Evolutionary conservation across 495 filamentous ascomycete species (phyloP).

Genomic region (Neurospora sublineolata): DNA sequence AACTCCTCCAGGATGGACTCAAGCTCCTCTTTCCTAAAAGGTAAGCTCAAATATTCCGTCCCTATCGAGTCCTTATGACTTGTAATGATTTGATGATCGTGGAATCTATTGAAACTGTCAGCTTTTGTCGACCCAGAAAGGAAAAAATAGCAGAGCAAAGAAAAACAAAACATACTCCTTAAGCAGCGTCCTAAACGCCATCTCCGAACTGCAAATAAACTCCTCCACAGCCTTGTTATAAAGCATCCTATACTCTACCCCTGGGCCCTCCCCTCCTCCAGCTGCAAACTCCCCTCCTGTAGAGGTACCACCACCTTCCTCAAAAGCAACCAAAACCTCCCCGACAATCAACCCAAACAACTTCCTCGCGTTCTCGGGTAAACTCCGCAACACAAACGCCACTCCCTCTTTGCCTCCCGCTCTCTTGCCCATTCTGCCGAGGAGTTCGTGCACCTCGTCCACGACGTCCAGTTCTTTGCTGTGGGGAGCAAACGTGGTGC

Average conservation of each 20-base stretch:
- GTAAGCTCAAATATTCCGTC: conserved; percentile 73
- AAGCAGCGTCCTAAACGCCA: conserved; percentile 83
- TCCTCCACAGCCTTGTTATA: conserved; percentile 95
- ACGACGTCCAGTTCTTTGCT: conserved; percentile 63
- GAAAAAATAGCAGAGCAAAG: not conserved
- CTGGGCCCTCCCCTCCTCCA: conserved; percentile 35
- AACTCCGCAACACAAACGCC: conserved; percentile 72
- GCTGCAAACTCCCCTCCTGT: conserved; percentile 3
- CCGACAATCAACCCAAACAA: conserved; percentile 74
- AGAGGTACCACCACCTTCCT: conserved; percentile 38
- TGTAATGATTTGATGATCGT: conserved; percentile 93
- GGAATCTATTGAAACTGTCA: conserved; percentile 47
- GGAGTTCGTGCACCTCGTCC: conserved; percentile 72
- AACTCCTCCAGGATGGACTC: conserved; percentile 83
- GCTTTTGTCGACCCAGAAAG: not conserved
- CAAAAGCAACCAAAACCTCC: conserved; percentile 66
- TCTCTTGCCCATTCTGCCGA: conserved; percentile 72
- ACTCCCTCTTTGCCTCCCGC: conserved; percentile 88
- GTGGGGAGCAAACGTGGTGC: conserved; percentile 61
- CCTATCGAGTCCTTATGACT: conserved; percentile 75
- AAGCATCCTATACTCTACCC: conserved; percentile 77
- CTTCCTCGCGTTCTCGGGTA: conserved; percentile 84
- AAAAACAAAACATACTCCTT: conserved; percentile 59
- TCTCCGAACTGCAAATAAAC: conserved; percentile 92
- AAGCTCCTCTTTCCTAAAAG: conserved; percentile 78